Percentiles rank a stretch among this genome's conserved stretches.
These are phyloP conservation scores for Nannochloris sp. DNA, from an alignment of 139 green algal genomes.

Conservation along the genomic window DNA sequence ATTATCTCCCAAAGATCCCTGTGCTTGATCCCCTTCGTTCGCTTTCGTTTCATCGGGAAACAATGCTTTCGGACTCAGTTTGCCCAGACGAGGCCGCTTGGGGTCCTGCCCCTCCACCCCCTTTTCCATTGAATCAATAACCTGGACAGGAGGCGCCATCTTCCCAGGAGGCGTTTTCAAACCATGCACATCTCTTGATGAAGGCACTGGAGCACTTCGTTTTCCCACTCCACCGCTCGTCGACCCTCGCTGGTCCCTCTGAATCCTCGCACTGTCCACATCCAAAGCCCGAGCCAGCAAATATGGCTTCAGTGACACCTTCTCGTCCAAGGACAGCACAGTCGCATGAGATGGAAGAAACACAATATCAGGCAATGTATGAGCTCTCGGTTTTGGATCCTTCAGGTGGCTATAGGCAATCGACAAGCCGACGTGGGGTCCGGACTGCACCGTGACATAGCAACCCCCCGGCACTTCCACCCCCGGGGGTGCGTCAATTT, in stretches of 20 bases:
- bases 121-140: neutral
- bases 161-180: neutral
- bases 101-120: too few species aligned
- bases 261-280: neutral
- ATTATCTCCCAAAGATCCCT: too few species aligned
- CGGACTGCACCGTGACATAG: conserved; percentile 26
- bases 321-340: conserved; percentile 12
- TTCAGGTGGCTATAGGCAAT: neutral
- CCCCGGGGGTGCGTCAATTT: conserved; percentile 19
- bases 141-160: neutral
- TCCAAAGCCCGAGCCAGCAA: conserved; percentile 12
- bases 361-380: conserved; percentile 24
- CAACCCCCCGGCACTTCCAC: conserved; percentile 11
- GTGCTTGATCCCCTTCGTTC: too few species aligned
- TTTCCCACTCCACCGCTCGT: neutral
- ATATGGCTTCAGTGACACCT: conserved; percentile 14
- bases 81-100: too few species aligned
- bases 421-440: conserved; percentile 7
- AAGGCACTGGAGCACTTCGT: neutral
- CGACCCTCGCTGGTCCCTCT: neutral
- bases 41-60: too few species aligned
- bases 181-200: neutral
- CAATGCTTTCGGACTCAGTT: too few species aligned
- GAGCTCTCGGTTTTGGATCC: conserved; percentile 6
- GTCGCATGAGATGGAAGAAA: conserved; percentile 11